A percentile compares a stretch with the other conserved stretches of the same genome.
These are phyloP conservation scores for Ilyonectria destructans DNA, from an alignment of 2,329 filamentous ascomycete species.

Conservation along the genomic window DNA sequence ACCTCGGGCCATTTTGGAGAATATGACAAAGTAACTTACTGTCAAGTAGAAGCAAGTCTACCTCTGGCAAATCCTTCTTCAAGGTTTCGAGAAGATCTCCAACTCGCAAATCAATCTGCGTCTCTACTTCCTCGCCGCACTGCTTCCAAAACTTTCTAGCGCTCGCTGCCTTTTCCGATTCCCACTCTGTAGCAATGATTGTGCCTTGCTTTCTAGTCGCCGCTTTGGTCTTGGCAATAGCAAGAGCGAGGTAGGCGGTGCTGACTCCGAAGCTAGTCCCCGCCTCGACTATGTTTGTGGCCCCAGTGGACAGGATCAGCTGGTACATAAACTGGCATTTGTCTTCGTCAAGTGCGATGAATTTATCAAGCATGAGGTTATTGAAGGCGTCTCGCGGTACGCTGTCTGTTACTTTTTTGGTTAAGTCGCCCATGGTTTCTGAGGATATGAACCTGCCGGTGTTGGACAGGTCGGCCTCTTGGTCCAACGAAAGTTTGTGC, in stretches of 20 bases:
- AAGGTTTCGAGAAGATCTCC: slow-evolving; percentile 72
- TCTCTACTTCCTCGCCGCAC: slow-evolving; percentile 64
- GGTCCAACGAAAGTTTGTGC: too few relatives aligned
- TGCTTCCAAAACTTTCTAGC: slow-evolving; percentile 70
- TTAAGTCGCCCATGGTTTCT: too few relatives aligned
- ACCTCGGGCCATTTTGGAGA: neutral
- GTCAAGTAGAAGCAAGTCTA: slow-evolving; percentile 74
- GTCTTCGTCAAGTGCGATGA: slow-evolving; percentile 73
- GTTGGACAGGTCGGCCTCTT: too few relatives aligned
- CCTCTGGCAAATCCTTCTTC: slow-evolving; percentile 61
- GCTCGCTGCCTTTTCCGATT: slow-evolving; percentile 65
- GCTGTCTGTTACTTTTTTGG: too few relatives aligned
- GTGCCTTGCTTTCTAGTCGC: slow-evolving; percentile 36
- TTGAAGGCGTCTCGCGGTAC: too few relatives aligned
- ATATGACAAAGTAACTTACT: slow-evolving; percentile 62
- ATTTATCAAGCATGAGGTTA: slow-evolving; percentile 61
- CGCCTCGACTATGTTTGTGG: slow-evolving; percentile 70
- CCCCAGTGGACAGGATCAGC: slow-evolving; percentile 64
- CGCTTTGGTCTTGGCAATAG: slow-evolving; percentile 55
- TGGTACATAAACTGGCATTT: slow-evolving; percentile 73
- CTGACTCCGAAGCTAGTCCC: slow-evolving; percentile 75
- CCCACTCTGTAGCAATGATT: slow-evolving; percentile 75
- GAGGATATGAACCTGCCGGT: too few relatives aligned
- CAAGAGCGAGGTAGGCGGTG: slow-evolving; percentile 75
- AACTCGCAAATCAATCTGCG: slow-evolving; percentile 70